Conservation (phyloP, 2,329 filamentous ascomycete species). For the Venturia effusa region DNA sequence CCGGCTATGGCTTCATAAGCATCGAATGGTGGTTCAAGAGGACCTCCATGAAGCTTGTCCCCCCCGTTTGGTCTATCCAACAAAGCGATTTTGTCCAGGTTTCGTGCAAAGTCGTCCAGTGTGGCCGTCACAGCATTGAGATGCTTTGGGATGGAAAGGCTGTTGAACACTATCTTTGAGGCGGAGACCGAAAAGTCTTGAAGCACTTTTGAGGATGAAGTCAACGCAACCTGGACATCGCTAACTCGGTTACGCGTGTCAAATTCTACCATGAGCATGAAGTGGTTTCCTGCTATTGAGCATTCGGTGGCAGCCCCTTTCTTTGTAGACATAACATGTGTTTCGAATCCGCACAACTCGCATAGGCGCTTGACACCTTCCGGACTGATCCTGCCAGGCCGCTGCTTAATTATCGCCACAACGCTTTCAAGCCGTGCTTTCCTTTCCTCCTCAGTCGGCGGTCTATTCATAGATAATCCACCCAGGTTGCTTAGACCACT, state of each 20-base stretch:
- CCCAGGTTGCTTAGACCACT: conserved; percentile 27
- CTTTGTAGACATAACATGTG: conserved; percentile 20
- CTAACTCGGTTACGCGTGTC: conserved; percentile 43
- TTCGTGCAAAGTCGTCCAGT: conserved; percentile 58
- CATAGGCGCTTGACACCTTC: conserved; percentile 64
- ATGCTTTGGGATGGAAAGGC: conserved; percentile 49
- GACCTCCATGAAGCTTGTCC: conserved; percentile 13
- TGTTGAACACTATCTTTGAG: conserved; percentile 52
- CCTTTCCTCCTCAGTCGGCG: conserved; percentile 40
- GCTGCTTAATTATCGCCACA: conserved; percentile 55
- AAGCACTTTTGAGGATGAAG: conserved; percentile 47
- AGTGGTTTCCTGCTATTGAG: conserved; percentile 24
- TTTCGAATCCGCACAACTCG: conserved; percentile 50
- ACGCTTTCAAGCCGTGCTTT: conserved; percentile 45
- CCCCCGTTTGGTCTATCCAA: conserved; percentile 60
- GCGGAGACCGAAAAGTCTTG: conserved; percentile 51
- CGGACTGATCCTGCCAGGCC: conserved; percentile 61
- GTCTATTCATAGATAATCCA: conserved; percentile 16
- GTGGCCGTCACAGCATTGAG: conserved; percentile 57
- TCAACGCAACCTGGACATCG: conserved; percentile 52
- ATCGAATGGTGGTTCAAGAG: conserved; percentile 48
- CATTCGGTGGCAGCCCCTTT: conserved; percentile 15
- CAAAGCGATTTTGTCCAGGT: conserved; percentile 57
- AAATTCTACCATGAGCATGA: conserved; percentile 22
- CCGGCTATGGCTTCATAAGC: conserved; percentile 69